Conservation (phyloP, 108 stramenopile genomes). For the Nannochloropsis granulata region DNA sequence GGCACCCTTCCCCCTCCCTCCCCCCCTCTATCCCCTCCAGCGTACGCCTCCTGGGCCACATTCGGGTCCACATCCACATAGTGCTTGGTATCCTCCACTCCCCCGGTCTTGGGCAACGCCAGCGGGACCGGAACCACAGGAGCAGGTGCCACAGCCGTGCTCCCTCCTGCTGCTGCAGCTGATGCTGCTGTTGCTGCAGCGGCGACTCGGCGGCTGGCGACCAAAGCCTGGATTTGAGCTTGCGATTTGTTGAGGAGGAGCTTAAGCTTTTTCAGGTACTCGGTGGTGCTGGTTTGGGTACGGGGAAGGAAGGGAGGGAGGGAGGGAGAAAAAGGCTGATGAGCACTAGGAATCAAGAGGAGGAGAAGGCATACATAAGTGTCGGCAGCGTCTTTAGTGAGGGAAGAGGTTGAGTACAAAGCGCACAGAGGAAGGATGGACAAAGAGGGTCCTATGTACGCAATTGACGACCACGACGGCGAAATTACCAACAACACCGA, state of each 20-base stretch:
- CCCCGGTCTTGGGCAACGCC: not conserved
- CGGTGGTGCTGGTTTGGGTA: not conserved
- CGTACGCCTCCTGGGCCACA: not conserved
- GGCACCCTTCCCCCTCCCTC: too few species aligned
- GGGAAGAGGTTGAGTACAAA: too few species aligned
- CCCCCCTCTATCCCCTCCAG: not conserved
- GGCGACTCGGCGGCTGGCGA: not conserved
- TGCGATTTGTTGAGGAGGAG: not conserved
- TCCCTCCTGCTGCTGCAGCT: not conserved
- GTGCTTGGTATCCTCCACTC: not conserved
- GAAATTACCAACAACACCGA: too few species aligned
- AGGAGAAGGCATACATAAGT: too few species aligned
- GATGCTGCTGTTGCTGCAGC: not conserved
- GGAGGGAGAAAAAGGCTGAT: too few species aligned
- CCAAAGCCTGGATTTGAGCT: not conserved
- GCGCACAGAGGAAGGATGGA: too few species aligned
- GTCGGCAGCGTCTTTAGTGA: too few species aligned
- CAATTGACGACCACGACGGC: too few species aligned
- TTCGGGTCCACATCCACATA: not conserved
- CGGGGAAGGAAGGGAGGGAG: too few species aligned
- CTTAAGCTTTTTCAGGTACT: not conserved
- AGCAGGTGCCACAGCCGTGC: not conserved
- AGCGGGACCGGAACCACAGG: not conserved
- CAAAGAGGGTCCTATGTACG: too few species aligned
- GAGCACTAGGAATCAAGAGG: too few species aligned